Percentiles rank a stretch among this genome's conserved stretches.
phyloP scores from a whole-genome alignment of 345 rosid species.

The Sonneratia caseolaris region DNA sequence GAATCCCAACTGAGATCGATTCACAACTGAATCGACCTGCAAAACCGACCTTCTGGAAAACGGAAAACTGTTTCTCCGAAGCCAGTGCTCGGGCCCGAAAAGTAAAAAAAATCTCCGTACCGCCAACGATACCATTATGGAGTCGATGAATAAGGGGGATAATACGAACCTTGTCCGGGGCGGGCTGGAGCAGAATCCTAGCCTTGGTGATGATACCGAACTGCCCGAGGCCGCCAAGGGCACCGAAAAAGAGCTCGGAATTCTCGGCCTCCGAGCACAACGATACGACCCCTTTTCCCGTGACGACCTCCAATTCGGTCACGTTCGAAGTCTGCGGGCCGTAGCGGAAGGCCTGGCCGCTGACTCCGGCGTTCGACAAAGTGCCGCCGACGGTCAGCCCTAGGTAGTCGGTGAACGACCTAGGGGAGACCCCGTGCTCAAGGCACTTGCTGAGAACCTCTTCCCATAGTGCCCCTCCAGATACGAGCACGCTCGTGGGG shows the following conservation, averaged over 20 bases:
- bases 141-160: background rate
- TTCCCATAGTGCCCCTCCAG: constrained; percentile 98
- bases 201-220: constrained; percentile 90
- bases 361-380: constrained; percentile 86
- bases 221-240: constrained; percentile 85
- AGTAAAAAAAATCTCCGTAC: no score
- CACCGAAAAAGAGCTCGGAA: constrained; percentile 58
- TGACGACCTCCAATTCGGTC: constrained; percentile 75
- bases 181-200: constrained; percentile 51
- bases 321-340: constrained; percentile 90
- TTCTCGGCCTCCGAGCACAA: constrained; percentile 51
- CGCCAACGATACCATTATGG: background rate
- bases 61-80: background rate
- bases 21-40: background rate
- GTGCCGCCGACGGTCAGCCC: constrained; percentile 91
- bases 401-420: constrained; percentile 91
- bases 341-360: constrained; percentile 88
- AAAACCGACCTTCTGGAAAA: background rate
- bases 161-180: constrained; percentile 65
- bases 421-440: constrained; percentile 47
- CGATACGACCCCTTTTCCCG: constrained; percentile 58
- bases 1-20: background rate
- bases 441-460: constrained; percentile 60
- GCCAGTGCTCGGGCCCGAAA: background rate
- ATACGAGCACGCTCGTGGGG: constrained; percentile 36